These are phyloP conservation scores for Laetiporus sulphureus DNA, from an alignment of 1,284 basidiomycete species.

Conservation along the genomic window DNA sequence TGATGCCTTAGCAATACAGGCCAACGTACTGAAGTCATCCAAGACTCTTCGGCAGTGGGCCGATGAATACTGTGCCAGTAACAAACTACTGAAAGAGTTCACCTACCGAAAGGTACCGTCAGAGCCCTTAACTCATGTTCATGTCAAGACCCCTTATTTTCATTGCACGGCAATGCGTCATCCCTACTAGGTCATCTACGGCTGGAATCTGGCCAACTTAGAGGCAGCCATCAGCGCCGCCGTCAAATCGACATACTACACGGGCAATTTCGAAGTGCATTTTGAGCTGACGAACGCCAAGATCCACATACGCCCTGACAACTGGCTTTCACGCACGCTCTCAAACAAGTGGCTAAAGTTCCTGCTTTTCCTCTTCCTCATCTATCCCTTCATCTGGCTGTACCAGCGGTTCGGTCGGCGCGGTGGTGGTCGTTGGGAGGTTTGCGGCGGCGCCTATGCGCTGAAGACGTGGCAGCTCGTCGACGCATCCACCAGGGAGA, in stretches of 20 bases:
- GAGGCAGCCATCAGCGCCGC: constrained; percentile 44
- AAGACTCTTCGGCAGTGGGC: constrained; percentile 62
- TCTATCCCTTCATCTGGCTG: constrained; percentile 72
- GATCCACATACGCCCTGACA: constrained; percentile 56
- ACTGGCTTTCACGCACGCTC: constrained; percentile 50
- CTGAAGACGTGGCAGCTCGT: constrained; percentile 37
- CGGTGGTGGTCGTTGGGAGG: constrained; percentile 62
- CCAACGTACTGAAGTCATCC: constrained; percentile 35
- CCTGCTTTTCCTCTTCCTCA: constrained; percentile 52
- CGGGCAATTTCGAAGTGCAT: constrained; percentile 41
- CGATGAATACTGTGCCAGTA: constrained; percentile 58
- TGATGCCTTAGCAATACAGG: constrained; percentile 2
- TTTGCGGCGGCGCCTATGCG: constrained; percentile 63
- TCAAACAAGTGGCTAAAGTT: constrained; percentile 62
- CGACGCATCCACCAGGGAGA: constrained; percentile 18
- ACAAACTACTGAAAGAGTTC: constrained; percentile 60
- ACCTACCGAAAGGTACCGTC: constrained; percentile 45
- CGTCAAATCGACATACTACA: constrained; percentile 44
- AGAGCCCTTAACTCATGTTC: not conserved
- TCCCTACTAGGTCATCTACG: constrained; percentile 46
- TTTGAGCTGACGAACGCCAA: constrained; percentile 37
- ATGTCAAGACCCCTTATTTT: not conserved
- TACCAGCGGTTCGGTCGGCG: constrained; percentile 52
- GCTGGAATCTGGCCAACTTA: constrained; percentile 61
- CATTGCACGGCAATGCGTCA: not conserved